Percentiles rank a stretch among this genome's conserved stretches.
Evolutionary conservation across 2,329 filamentous ascomycete genomes (phyloP).

Genomic region (Fusarium burgessii): DNA sequence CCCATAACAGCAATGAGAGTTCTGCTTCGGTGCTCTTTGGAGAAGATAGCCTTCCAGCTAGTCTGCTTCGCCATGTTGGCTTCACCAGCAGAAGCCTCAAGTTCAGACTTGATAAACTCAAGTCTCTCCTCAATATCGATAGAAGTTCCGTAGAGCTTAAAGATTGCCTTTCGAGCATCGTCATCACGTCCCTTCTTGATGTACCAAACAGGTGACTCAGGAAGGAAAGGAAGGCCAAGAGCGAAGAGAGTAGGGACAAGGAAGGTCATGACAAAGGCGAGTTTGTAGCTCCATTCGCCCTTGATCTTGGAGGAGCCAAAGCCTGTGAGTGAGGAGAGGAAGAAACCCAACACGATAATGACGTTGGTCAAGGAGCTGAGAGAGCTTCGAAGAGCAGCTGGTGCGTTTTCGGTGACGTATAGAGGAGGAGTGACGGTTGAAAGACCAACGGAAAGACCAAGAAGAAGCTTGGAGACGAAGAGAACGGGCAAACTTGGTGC

Average conservation of each 20-base stretch:
- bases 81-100: constrained; percentile 43
- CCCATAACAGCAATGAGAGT: constrained; percentile 46
- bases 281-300: constrained; percentile 45
- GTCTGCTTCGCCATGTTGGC: constrained; percentile 43
- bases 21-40: constrained; percentile 45
- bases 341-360: constrained; percentile 48
- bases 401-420: constrained; percentile 48
- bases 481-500: constrained; percentile 44
- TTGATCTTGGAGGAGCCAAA: constrained; percentile 45
- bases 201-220: constrained; percentile 48
- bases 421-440: constrained; percentile 47
- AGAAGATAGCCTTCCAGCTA: constrained; percentile 48
- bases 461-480: constrained; percentile 47
- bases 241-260: constrained; percentile 44
- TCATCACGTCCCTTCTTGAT: constrained; percentile 47
- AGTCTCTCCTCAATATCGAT: constrained; percentile 43
- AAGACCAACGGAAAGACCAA: constrained; percentile 45
- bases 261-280: constrained; percentile 48
- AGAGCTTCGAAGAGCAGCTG: constrained; percentile 44
- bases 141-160: constrained; percentile 40
- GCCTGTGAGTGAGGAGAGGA: constrained; percentile 47
- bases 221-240: constrained; percentile 42
- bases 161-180: constrained; percentile 45
- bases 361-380: constrained; percentile 48
- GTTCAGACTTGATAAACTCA: constrained; percentile 44